Conservation (phyloP, 192 early-diverging fungal species). For the Coemansia sp. region DNA sequence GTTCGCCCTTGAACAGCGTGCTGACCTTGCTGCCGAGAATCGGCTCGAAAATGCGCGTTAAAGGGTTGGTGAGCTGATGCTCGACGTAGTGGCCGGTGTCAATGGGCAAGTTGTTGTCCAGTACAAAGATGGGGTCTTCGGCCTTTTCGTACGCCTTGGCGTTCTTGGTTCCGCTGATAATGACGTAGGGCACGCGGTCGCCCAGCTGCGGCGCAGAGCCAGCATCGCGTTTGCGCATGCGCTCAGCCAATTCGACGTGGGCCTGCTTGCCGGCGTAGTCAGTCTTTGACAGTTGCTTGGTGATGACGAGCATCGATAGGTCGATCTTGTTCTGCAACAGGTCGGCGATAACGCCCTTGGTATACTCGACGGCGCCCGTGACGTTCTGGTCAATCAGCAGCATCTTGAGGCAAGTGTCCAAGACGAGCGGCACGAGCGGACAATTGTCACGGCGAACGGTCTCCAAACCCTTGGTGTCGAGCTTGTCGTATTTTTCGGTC, state of each 20-base stretch:
- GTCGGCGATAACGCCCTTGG: conserved; percentile 87
- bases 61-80: conserved; percentile 92
- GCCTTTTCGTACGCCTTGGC: conserved; percentile 95
- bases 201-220: conserved; percentile 94
- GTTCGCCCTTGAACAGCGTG: conserved; percentile 74
- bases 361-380: conserved; percentile 78
- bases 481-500: conserved; percentile 90
- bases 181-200: conserved; percentile 96
- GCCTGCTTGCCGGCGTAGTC: conserved; percentile 96
- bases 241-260: conserved; percentile 91
- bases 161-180: conserved; percentile 82
- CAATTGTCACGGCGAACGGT: conserved; percentile 97
- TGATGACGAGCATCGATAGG: conserved; percentile 92
- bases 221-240: conserved; percentile 95
- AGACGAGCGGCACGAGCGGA: conserved; percentile 84
- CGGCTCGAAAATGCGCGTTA: conserved; percentile 94
- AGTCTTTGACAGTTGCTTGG: conserved; percentile 91
- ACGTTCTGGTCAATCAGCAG: conserved; percentile 89
- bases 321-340: conserved; percentile 97
- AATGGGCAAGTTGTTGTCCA: conserved; percentile 97
- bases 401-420: conserved; percentile 89
- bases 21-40: conserved; percentile 87
- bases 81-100: conserved; percentile 97
- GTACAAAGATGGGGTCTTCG: conserved; percentile 97
- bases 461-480: conserved; percentile 98